A percentile compares a stretch with the other conserved stretches of the same genome.
Conservation (phyloP, 2,329 filamentous ascomycete species). For the Verticillium longisporum region DNA sequence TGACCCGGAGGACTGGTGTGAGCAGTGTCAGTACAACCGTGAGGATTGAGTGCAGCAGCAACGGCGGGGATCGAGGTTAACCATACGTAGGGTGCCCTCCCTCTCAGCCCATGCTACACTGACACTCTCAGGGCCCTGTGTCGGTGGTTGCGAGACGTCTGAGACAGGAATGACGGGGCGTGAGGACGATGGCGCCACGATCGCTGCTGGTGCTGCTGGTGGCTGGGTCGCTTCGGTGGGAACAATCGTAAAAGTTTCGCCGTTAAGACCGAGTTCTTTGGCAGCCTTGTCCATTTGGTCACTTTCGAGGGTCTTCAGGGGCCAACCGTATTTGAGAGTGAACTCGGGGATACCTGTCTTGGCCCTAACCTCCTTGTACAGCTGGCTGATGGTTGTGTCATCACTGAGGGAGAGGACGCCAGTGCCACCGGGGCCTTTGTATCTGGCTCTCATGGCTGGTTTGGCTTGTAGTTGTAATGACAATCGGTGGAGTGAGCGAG, state of each 20-base stretch:
- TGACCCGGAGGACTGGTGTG: constrained; percentile 71
- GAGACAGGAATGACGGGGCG: neutral
- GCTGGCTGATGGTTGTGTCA: constrained; percentile 55
- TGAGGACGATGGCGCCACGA: constrained; percentile 5
- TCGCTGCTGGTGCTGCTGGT: neutral
- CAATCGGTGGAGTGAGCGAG: neutral
- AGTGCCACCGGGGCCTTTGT: constrained; percentile 68
- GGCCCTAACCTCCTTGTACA: constrained; percentile 53
- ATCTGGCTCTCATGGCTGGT: constrained; percentile 61
- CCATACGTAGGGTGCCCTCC: constrained; percentile 43
- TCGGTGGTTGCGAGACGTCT: constrained; percentile 4
- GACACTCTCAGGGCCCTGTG: constrained; percentile 21
- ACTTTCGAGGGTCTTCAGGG: constrained; percentile 62
- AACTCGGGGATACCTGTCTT: constrained; percentile 61
- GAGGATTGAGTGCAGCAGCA: constrained; percentile 18
- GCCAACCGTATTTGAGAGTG: constrained; percentile 79
- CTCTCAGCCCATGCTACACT: constrained; percentile 41
- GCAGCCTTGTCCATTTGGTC: constrained; percentile 40
- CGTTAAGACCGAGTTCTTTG: constrained; percentile 40
- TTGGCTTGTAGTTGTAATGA: neutral
- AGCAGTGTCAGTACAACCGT: constrained; percentile 11
- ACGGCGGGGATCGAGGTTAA: neutral
- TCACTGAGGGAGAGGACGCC: constrained; percentile 64
- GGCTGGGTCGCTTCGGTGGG: constrained; percentile 24
- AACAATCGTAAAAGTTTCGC: constrained; percentile 44